Conservation (phyloP, 495 filamentous ascomycete genomes). For the Hypoxylon intermedium region DNA sequence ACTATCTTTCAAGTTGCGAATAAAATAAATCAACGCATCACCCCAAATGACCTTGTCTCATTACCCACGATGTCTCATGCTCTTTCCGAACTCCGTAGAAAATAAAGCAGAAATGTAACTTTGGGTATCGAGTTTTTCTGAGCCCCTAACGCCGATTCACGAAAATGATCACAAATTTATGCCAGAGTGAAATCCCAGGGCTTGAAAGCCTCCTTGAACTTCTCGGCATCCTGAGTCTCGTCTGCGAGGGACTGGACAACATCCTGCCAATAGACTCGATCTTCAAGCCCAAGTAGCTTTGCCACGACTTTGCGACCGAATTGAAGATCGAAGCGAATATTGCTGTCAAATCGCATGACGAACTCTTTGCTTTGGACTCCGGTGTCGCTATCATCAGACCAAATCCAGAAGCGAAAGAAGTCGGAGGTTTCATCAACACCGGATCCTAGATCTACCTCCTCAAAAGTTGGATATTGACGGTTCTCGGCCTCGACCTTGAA, state of each 20-base stretch:
- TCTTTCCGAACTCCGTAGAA: slow-evolving; percentile 1
- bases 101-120: slow-evolving; percentile 22
- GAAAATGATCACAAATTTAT: slow-evolving; percentile 9
- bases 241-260: slow-evolving; percentile 78
- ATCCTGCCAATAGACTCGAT: slow-evolving; percentile 78
- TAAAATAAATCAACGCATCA: neutral
- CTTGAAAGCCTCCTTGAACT: slow-evolving; percentile 85
- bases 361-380: slow-evolving; percentile 55
- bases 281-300: slow-evolving; percentile 79
- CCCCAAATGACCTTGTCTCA: neutral
- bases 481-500: slow-evolving; percentile 88
- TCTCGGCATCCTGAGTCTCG: slow-evolving; percentile 78
- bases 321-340: slow-evolving; percentile 64
- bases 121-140: slow-evolving; percentile 41
- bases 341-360: slow-evolving; percentile 55
- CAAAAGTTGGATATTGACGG: slow-evolving; percentile 66
- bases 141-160: slow-evolving; percentile 33
- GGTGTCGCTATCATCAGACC: slow-evolving; percentile 58
- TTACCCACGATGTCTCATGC: neutral
- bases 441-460: slow-evolving; percentile 43
- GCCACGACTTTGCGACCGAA: slow-evolving; percentile 82
- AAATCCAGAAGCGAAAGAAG: slow-evolving; percentile 87
- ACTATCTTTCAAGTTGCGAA: neutral
- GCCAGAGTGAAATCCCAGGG: slow-evolving; percentile 75
- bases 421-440: slow-evolving; percentile 62